Conservation (phyloP, 345 rosid species). For the Acer negundo region DNA sequence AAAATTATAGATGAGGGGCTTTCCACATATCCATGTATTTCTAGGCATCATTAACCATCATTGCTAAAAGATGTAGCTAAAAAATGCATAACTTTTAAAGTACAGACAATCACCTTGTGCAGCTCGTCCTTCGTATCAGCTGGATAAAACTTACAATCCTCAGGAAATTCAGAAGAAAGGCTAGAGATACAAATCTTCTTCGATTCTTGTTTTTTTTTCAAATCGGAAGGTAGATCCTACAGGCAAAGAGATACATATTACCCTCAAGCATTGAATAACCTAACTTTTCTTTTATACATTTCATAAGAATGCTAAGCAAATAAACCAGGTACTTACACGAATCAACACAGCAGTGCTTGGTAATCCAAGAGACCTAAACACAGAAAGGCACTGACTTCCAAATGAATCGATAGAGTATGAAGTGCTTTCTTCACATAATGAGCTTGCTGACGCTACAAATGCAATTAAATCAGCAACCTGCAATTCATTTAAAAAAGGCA, state of each 20-base stretch:
- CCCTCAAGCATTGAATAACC: constrained; percentile 18
- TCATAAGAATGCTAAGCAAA: constrained; percentile 8
- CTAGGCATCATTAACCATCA: background rate
- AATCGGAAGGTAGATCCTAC: constrained; percentile 75
- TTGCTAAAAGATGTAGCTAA: background rate
- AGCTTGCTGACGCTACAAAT: constrained; percentile 80
- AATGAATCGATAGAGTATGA: constrained; percentile 69
- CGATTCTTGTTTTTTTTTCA: constrained; percentile 60
- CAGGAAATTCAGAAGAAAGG: constrained; percentile 79
- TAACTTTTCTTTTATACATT: background rate
- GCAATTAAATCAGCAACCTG: constrained; percentile 97
- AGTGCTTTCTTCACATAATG: constrained; percentile 50
- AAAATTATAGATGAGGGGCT: background rate
- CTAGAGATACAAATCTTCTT: constrained; percentile 69
- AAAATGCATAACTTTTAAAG: background rate
- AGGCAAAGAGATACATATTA: constrained; percentile 14
- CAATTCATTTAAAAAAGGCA: constrained; percentile 11
- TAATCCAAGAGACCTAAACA: constrained; percentile 78
- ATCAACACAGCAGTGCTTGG: constrained; percentile 86
- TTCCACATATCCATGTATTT: background rate
- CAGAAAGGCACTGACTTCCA: constrained; percentile 87
- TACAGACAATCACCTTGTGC: constrained; percentile 65
- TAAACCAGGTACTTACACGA: constrained; percentile 60
- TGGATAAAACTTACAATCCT: constrained; percentile 81
- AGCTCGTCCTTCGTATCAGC: constrained; percentile 91